Conservation (phyloP, 768 basidiomycete genomes). For the Tylopilus vinaceipallidus region DNA sequence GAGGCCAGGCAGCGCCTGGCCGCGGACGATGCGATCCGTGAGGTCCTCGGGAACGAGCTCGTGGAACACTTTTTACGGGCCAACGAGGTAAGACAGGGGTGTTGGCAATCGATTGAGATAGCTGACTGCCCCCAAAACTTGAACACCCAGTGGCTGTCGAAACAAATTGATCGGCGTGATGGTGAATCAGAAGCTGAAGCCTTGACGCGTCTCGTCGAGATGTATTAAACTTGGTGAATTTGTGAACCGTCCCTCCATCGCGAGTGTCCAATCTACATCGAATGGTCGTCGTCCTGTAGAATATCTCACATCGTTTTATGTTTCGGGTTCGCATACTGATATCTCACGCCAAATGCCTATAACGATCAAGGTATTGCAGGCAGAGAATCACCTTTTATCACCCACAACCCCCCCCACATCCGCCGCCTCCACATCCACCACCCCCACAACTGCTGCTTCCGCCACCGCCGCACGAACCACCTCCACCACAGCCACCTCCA, state of each 20-base stretch:
- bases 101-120: not conserved
- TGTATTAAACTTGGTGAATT: slow-evolving; percentile 20
- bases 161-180: slow-evolving; percentile 25
- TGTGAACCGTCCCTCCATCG: no score
- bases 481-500: not conserved
- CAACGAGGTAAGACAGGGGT: slow-evolving; percentile 50
- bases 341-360: no score
- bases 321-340: no score
- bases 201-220: slow-evolving; percentile 32
- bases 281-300: no score
- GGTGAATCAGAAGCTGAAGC: slow-evolving; percentile 20
- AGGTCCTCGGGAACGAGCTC: slow-evolving; percentile 44
- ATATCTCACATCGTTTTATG: no score
- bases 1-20: slow-evolving; percentile 45
- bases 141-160: no score
- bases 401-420: not conserved
- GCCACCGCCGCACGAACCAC: not conserved
- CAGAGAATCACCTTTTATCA: not conserved
- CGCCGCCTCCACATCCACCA: not conserved
- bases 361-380: no score
- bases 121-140: slow-evolving; percentile 17
- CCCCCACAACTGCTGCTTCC: not conserved
- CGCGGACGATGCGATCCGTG: slow-evolving; percentile 36
- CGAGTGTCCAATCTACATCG: no score
- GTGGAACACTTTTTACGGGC: slow-evolving; percentile 45